A percentile compares a stretch with the other conserved stretches of the same genome.
Evolutionary conservation across 2,329 filamentous ascomycete genomes (phyloP).

Genomic region (Mycosphaerella sp.): DNA sequence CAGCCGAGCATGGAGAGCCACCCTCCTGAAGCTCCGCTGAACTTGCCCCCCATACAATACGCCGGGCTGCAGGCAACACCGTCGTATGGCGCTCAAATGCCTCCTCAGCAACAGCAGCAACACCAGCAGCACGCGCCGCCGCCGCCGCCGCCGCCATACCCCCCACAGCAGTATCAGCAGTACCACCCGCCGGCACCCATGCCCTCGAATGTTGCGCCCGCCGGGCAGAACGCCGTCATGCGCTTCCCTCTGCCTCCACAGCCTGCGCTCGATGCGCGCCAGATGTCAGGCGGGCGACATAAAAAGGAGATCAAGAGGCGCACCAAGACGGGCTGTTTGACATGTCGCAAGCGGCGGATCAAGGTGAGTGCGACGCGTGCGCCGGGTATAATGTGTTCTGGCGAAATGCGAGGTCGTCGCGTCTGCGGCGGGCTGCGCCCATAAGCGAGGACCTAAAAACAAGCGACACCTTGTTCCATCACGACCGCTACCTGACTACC

Average conservation of each 20-base stretch:
- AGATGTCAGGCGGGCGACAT: conserved; percentile 56
- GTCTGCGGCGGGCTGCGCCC: conserved; percentile 15
- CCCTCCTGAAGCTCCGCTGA: conserved; percentile 12
- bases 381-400: conserved; percentile 2
- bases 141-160: conserved; percentile 23
- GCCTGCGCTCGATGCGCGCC: conserved; percentile 39
- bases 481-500: conserved; percentile 9
- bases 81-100: conserved; percentile 16
- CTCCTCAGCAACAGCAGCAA: conserved; percentile 8
- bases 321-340: conserved; percentile 53
- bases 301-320: conserved; percentile 70
- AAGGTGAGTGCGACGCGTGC: conserved; percentile 51
- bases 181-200: conserved; percentile 10
- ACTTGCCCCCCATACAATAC: conserved; percentile 26
- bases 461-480: conserved; percentile 16
- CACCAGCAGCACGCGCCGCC: conserved; percentile 1
- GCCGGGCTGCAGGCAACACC: background rate
- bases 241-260: conserved; percentile 52
- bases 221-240: conserved; percentile 27
- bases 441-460: conserved; percentile 14
- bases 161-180: conserved; percentile 25
- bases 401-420: conserved; percentile 14
- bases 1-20: conserved; percentile 11
- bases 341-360: conserved; percentile 57
- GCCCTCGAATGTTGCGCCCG: conserved; percentile 13